Percentiles rank a stretch among this genome's conserved stretches.
phyloP scores from a whole-genome alignment of 805 yeast genomes.

The Monosporozyma aquatica region DNA sequence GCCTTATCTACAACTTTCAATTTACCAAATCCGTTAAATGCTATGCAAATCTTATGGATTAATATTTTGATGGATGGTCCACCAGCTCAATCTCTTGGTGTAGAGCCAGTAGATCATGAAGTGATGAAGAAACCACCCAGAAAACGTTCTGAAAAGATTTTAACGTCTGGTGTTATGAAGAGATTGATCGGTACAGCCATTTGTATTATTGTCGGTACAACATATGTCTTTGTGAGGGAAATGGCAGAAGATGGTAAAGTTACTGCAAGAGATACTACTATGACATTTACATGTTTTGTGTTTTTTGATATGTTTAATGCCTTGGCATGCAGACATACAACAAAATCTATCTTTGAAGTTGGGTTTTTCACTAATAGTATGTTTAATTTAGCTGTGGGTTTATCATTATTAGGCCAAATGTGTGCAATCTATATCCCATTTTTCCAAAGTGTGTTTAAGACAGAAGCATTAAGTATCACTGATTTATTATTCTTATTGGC shows the following conservation, averaged over 20 bases:
- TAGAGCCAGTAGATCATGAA: constrained; percentile 92
- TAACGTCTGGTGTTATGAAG: constrained; percentile 58
- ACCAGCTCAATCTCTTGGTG: constrained; percentile 96
- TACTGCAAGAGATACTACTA: constrained; percentile 93
- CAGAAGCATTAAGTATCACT: constrained; percentile 70
- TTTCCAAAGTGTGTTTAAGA: constrained; percentile 86
- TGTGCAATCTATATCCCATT: constrained; percentile 91
- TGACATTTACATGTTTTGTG: constrained; percentile 97
- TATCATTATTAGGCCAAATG: constrained; percentile 81
- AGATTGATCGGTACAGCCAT: constrained; percentile 70
- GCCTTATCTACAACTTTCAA: constrained; percentile 82
- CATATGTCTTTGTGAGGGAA: constrained; percentile 76
- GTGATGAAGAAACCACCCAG: constrained; percentile 97
- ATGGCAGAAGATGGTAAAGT: constrained; percentile 70
- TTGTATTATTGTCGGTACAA: constrained; percentile 76
- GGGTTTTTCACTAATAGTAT: constrained; percentile 73
- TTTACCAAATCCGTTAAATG: constrained; percentile 88
- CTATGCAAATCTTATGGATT: constrained; percentile 98
- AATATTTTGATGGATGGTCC: constrained; percentile 98
- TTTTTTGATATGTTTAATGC: constrained; percentile 97
- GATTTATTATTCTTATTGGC: constrained; percentile 58
- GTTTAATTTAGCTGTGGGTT: constrained; percentile 89
- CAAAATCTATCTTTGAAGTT: constrained; percentile 72
- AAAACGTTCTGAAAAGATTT: constrained; percentile 71
- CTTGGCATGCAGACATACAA: constrained; percentile 78